Conservation (phyloP, 2,329 filamentous ascomycete species). For the Colletotrichum karsti region DNA sequence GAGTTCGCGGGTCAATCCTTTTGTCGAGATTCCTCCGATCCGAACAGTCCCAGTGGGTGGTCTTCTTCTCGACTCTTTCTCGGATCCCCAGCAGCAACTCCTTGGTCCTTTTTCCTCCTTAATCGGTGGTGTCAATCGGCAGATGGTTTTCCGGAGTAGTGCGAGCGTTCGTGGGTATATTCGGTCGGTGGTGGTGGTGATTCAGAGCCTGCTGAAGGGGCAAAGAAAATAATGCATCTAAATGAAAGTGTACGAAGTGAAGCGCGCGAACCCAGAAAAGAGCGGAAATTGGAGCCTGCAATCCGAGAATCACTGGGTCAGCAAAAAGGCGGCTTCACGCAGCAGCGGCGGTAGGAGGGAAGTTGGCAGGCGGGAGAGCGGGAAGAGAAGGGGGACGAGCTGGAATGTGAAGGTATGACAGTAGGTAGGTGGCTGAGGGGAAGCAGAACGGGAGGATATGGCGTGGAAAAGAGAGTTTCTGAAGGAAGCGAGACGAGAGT, state of each 20-base stretch:
- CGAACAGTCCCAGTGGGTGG: constrained; percentile 20
- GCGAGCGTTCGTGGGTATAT: constrained; percentile 18
- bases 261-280: constrained; percentile 34
- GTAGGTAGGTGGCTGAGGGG: constrained; percentile 32
- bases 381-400: constrained; percentile 30
- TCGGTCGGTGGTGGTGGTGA: constrained; percentile 30
- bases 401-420: constrained; percentile 12
- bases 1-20: not conserved
- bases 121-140: not conserved
- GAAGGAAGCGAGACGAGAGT: constrained; percentile 27
- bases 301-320: constrained; percentile 31
- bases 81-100: constrained; percentile 4
- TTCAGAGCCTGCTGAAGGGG: constrained; percentile 66
- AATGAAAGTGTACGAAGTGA: constrained; percentile 37
- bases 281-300: constrained; percentile 44
- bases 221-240: constrained; percentile 40
- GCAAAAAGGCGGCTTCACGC: constrained; percentile 22
- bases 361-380: constrained; percentile 24
- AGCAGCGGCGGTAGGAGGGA: constrained; percentile 36
- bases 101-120: constrained; percentile 5
- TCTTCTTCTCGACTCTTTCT: constrained; percentile 30
- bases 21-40: constrained; percentile 14
- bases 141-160: not conserved
- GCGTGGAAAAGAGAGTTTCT: constrained; percentile 33
- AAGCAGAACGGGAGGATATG: constrained; percentile 23